Evolutionary conservation across 176 grass and related monocot genomes (phyloP), one percentile per base, ranked within the genome.

Genomic region (Aegilops sharonensis): DNA sequence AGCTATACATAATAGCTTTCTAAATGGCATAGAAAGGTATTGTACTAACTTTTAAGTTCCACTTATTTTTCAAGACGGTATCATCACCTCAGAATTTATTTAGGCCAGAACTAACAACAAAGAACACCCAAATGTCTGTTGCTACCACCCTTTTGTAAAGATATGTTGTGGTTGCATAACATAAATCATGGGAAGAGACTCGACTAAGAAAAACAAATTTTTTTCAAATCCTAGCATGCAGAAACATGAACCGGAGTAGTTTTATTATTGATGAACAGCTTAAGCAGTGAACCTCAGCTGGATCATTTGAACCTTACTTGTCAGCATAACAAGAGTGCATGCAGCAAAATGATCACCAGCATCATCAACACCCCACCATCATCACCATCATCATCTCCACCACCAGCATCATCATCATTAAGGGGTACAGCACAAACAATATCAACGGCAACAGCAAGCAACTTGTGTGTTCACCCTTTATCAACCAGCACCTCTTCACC

Each of bases 401-500:
- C 87, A 68, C 56, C 87, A 85, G 54, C 75, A 85, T 18, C 78
- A 88, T 23, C 70, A 76, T 29, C 85, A 83, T 21, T 85, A 93
- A 81, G 40, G 70, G 63, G 76, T 89, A 85, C 87, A 90, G 68
- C 84, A 93, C 47, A 87, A 89, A 87, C 83, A 88, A 78, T 81
- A 89, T 89, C 88, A 89, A 77, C 94, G 80, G 67, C 90, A 93
- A 87, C 85, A 87, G 86, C 83, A 91, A 66, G 43, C 69, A 88
- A 77, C 88, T 78, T 82, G 73, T 56, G 81, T 83, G 83, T 79
- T 89, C 79, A 83, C 76, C 88, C 85, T 78, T 84, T 85, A 91
- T 92, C 82, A 89, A 75, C 85, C 85, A 84, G 80, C 90, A 88
- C 72, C 89, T 80, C 86, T 68, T 83, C 89, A 84, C 74, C 83